Evolutionary conservation across 257 asterid genomes (phyloP).

Genomic region (Solanum peruvianum): DNA sequence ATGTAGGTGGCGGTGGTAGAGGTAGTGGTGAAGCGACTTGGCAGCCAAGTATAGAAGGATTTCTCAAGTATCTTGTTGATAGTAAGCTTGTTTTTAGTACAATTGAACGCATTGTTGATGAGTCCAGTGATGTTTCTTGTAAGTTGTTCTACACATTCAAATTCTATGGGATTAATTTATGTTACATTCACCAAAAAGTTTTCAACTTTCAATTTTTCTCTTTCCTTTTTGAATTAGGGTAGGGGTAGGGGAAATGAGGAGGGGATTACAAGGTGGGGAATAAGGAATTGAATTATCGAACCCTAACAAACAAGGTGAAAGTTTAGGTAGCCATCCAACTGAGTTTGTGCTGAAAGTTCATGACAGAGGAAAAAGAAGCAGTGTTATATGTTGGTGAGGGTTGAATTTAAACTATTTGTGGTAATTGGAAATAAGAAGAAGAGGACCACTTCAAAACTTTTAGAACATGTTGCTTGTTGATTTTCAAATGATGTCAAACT

Average conservation of each 20-base stretch:
- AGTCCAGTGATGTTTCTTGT: slow-evolving; percentile 89
- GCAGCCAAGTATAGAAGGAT: slow-evolving; percentile 74
- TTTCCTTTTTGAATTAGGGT: neutral
- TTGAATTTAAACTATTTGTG: neutral
- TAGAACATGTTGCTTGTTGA: neutral
- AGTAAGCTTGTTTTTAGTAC: slow-evolving; percentile 63
- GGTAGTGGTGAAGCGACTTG: slow-evolving; percentile 30
- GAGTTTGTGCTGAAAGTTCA: neutral
- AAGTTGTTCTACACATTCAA: slow-evolving; percentile 6
- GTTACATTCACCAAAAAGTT: neutral
- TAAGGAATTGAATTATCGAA: neutral
- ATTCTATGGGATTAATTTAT: neutral
- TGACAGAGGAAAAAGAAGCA: neutral
- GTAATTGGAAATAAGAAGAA: neutral
- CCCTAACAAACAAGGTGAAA: neutral
- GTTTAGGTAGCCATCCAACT: neutral
- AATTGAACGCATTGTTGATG: slow-evolving; percentile 86
- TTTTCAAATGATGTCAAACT: neutral
- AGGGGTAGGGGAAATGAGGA: neutral
- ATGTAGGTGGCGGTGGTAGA: neutral
- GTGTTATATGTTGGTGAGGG: neutral
- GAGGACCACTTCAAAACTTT: neutral
- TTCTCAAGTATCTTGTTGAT: slow-evolving; percentile 76
- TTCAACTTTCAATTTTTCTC: neutral
- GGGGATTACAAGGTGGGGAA: neutral